phyloP scores from a whole-genome alignment of 2,329 filamentous ascomycete species.

The Arthrobotrys musiformis region DNA sequence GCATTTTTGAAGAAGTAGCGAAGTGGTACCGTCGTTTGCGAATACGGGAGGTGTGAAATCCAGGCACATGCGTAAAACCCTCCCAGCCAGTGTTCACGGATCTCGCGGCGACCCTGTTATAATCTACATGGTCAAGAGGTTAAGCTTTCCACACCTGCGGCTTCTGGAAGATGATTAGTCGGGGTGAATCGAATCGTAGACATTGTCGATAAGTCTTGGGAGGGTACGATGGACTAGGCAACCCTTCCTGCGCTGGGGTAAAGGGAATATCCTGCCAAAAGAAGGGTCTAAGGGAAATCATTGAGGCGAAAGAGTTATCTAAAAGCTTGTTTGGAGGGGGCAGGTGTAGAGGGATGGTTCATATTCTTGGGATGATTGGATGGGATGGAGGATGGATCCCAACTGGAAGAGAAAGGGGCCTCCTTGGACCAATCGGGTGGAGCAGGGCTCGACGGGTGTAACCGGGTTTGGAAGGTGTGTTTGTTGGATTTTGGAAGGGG shows the following conservation, averaged over 20 bases:
- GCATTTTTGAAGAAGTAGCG: neutral
- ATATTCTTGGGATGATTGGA: constrained; percentile 29
- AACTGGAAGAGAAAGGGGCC: neutral
- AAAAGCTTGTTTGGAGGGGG: constrained; percentile 30
- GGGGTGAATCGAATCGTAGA: neutral
- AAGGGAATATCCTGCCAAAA: constrained; percentile 44
- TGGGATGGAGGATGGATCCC: neutral
- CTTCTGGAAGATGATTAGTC: constrained; percentile 53
- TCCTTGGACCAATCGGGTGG: constrained; percentile 16
- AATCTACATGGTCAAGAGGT: neutral
- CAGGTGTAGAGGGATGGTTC: neutral
- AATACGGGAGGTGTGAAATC: constrained; percentile 28
- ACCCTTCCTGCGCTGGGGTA: neutral
- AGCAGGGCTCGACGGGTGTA: constrained; percentile 6
- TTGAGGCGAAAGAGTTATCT: constrained; percentile 25
- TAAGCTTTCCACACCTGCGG: constrained; percentile 40
- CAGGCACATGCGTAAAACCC: constrained; percentile 12
- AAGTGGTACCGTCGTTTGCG: neutral
- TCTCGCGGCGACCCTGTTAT: constrained; percentile 13
- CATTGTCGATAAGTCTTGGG: neutral
- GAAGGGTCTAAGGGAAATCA: neutral
- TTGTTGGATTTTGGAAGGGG: constrained; percentile 25
- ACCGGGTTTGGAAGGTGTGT: constrained; percentile 34
- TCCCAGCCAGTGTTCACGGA: neutral
- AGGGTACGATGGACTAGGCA: constrained; percentile 28